Base-by-base conservation (phyloP, 352 stramenopile species). In the Globisporangium camurandrum region DNA sequence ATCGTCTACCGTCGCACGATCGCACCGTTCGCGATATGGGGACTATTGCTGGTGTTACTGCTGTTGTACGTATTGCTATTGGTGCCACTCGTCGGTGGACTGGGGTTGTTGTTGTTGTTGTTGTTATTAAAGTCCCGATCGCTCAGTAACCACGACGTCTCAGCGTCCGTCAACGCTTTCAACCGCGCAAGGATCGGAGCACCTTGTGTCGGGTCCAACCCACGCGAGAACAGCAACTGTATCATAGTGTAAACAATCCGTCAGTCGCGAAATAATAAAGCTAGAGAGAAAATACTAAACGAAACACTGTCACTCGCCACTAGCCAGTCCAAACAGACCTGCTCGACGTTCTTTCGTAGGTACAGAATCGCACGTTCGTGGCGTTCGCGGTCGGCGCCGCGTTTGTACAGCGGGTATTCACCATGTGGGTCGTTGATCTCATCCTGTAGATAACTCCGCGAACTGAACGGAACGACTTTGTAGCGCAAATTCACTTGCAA, bases 371-470 rank as follows among this genome's bases (percentile, higher is more conserved):
- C 83, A 26, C 80, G 78, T 50, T 92, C 83, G 48, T 87, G 81
- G 0, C 78, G 78, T 0, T 94, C 83, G 11, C 67, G 78, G 47
- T 94, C 83, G 8, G 74, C 71, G 2, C 80, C 80, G 54, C 79
- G 86, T 48, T 78, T 84, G 56, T 89, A 94, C 10, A 94, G 64
- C 38, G 83, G 83, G 50, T 91, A 94, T 42, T 94, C 83, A 37
- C 69, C 74, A 36, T 75, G 58, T 39, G 77, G 62, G 31, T 92
- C 83, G 46, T 94, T 92, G 44, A 92, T 88, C 54, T 94, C 80
- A 60, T 94, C 83, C 38, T 86, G 86, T 31, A 94, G 64, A 46
- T 78, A 90, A 4, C 80, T 92, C 4, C 79, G 74, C 36, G 78
- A 91, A 31, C 78, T 88, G 52, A 86, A 88, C 22, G 80, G 78